Evolutionary conservation across 2,329 filamentous ascomycete species (phyloP).

Genomic region (Conoideocrella luteorostrata): DNA sequence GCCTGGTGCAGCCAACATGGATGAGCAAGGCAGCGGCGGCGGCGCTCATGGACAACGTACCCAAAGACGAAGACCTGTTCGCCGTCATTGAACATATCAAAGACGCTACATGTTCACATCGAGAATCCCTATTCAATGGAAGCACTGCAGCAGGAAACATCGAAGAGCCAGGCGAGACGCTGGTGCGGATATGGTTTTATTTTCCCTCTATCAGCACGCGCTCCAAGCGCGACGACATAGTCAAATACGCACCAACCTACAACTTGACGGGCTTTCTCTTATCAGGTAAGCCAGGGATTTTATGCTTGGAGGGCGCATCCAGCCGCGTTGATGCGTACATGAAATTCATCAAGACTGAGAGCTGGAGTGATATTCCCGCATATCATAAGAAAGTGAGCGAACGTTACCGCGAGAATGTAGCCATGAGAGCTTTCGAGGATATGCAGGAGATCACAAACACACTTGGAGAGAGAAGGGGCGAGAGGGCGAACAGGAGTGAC

Average conservation of each 20-base stretch:
- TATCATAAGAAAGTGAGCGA: slow-evolving; percentile 59
- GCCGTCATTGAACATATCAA: slow-evolving; percentile 38
- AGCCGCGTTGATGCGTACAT: slow-evolving; percentile 49
- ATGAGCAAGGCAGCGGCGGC: slow-evolving; percentile 42
- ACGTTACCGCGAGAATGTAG: slow-evolving; percentile 34
- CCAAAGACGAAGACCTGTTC: slow-evolving; percentile 36
- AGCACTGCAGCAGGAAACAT: background rate
- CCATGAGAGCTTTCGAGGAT: slow-evolving; percentile 21
- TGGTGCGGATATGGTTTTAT: slow-evolving; percentile 56
- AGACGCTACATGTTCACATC: slow-evolving; percentile 23
- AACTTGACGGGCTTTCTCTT: slow-evolving; percentile 52
- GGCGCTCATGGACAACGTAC: slow-evolving; percentile 31
- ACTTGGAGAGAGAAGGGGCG: slow-evolving; percentile 40
- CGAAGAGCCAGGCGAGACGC: background rate
- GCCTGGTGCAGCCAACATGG: slow-evolving; percentile 39
- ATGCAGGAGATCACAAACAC: slow-evolving; percentile 49
- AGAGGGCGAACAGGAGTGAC: slow-evolving; percentile 43
- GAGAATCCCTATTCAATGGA: background rate
- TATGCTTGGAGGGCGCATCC: slow-evolving; percentile 45
- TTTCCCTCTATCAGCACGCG: slow-evolving; percentile 56
- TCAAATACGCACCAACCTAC: slow-evolving; percentile 45
- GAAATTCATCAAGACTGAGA: slow-evolving; percentile 57
- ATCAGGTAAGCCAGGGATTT: slow-evolving; percentile 51
- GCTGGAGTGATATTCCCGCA: slow-evolving; percentile 55
- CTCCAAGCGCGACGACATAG: slow-evolving; percentile 50